phyloP scores from a whole-genome alignment of 2,329 filamentous ascomycete species.

The Pyrenophora graminea region DNA sequence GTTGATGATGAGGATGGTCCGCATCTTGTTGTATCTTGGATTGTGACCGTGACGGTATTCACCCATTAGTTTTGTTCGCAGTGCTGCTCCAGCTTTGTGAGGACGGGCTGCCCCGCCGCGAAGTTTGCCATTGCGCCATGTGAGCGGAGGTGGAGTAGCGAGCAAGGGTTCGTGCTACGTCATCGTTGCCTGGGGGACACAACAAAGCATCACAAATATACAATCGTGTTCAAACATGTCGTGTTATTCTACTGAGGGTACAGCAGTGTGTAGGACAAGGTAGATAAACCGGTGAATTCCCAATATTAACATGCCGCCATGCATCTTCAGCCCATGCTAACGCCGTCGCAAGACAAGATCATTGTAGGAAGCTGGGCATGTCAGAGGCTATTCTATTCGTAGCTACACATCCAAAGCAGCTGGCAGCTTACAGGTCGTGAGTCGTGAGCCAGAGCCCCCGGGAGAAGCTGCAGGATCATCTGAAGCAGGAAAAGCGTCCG shows the following conservation, averaged over 20 bases:
- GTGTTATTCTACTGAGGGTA: constrained; percentile 18
- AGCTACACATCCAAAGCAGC: neutral
- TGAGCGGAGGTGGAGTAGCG: constrained; percentile 5
- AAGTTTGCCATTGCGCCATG: constrained; percentile 11
- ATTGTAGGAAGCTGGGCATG: neutral
- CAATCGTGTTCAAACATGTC: neutral
- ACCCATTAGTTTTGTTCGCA: constrained; percentile 24
- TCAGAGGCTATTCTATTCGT: neutral
- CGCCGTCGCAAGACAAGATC: constrained; percentile 18
- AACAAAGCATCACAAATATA: neutral
- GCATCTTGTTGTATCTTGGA: constrained; percentile 38
- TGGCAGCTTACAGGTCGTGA: constrained; percentile 31
- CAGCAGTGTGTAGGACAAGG: constrained; percentile 1
- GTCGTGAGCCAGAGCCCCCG: constrained; percentile 21
- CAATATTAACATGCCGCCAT: neutral
- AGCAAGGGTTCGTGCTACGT: no score
- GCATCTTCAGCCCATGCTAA: constrained; percentile 9
- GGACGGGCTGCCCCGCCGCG: constrained; percentile 20
- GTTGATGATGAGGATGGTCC: constrained; percentile 71
- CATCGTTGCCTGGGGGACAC: neutral
- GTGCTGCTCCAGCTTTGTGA: neutral
- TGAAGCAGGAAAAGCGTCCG: constrained; percentile 59
- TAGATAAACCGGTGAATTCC: neutral
- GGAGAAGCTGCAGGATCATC: constrained; percentile 40
- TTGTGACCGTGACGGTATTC: constrained; percentile 28